phyloP scores from a whole-genome alignment of 192 early-diverging fungal species.

The Radiomyces spectabilis region DNA sequence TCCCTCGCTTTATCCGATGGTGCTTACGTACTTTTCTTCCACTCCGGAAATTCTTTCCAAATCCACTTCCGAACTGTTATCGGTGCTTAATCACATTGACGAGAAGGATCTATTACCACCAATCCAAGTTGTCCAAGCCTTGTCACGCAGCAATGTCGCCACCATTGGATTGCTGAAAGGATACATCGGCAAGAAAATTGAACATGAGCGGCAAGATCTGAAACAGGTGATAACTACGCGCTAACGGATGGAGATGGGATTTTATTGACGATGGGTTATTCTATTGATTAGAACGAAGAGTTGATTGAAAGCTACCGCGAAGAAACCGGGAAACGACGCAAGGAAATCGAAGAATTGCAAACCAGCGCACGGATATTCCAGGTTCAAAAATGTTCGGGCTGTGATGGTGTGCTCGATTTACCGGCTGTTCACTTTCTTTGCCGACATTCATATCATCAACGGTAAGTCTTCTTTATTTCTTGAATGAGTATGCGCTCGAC shows the following conservation, averaged over 20 bases:
- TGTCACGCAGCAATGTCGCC: slow-evolving; percentile 71
- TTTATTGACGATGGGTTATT: not conserved
- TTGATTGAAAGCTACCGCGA: slow-evolving; percentile 70
- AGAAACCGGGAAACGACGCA: slow-evolving; percentile 67
- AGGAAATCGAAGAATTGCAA: slow-evolving; percentile 80
- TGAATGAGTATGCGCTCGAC: not conserved
- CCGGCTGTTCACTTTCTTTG: slow-evolving; percentile 93
- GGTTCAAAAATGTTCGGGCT: slow-evolving; percentile 66
- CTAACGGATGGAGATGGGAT: too few relatives aligned
- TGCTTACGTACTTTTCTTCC: slow-evolving; percentile 66
- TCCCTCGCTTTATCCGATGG: slow-evolving; percentile 59
- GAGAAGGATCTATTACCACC: slow-evolving; percentile 78
- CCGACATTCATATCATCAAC: slow-evolving; percentile 90
- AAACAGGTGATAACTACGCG: slow-evolving; percentile 43
- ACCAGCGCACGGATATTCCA: slow-evolving; percentile 64
- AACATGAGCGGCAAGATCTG: slow-evolving; percentile 59
- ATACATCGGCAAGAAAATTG: slow-evolving; percentile 75
- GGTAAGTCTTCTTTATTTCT: slow-evolving; percentile 36
- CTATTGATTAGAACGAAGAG: slow-evolving; percentile 39
- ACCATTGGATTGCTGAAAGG: slow-evolving; percentile 82
- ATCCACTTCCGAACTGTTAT: slow-evolving; percentile 51
- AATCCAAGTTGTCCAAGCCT: slow-evolving; percentile 82
- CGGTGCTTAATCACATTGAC: slow-evolving; percentile 81
- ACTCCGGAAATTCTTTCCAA: slow-evolving; percentile 50
- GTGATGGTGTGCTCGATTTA: slow-evolving; percentile 72